Evolutionary conservation across 495 filamentous ascomycete genomes (phyloP), one percentile per base, ranked within the genome.

Genomic region (Parathielavia hyrcaniae): DNA sequence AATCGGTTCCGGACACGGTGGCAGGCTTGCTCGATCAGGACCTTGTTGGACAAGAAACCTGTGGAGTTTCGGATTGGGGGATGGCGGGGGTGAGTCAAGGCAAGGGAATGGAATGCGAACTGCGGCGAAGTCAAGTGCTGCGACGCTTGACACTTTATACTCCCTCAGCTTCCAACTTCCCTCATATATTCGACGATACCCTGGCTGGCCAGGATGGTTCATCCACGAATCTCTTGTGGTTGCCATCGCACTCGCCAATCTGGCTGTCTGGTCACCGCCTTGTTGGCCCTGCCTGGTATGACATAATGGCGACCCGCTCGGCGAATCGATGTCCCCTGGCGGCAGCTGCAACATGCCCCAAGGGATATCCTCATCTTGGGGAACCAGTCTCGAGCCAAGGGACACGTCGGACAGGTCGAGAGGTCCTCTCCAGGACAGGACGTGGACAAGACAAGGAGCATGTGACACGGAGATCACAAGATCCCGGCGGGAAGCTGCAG

Each of bases 261-360:
- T 50, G 20, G 32, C n/a, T 48, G 35, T 34, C 38, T 50, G 20
- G 55, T 12, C 38, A 45, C 36, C 57, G 53, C 38, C 61, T 48
- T 43, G 52, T 47, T 53, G 59, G 55, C 19, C 46, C 54, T 11
- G 26, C 46, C 54, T 11, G 45, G 44, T 64, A 64, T 61, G 62
- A 64, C 58, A 61, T 60, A 57, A 57, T 54, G 51, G 45, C 50
- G 30, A 26, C 36, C 56, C 56, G 22, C 45, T 4, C 39, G 17
- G 19, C 40, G 23, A 40, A 38, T 58, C 26, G 39, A 44, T 50
- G n/a, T 35, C 46, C 12, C 30, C 44, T 40, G 35, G 36, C 32
- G 16, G 35, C 17, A 35, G 34, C 7, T n/a, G 35, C 20, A 35
- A 14, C 46, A 5, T 20, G 7, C 11, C 19, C 49, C 17, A 12